These are phyloP conservation scores for Hippophae rhamnoides DNA, from an alignment of 306 rosid genomes.

Conservation along the genomic window DNA sequence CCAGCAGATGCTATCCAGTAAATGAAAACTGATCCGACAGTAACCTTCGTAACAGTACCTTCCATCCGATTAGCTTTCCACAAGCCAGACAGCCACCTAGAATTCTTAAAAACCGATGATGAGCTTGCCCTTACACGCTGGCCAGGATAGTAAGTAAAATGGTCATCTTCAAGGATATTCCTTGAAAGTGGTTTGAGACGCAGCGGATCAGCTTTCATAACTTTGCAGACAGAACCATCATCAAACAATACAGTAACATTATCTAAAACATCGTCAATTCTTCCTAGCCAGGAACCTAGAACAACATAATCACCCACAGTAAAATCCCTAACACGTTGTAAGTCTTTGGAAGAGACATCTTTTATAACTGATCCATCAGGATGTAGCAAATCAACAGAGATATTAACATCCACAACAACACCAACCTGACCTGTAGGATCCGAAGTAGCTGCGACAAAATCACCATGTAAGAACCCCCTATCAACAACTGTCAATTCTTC, in stretches of 20 bases:
- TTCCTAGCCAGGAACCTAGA: constrained; percentile 91
- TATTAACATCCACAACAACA: constrained; percentile 89
- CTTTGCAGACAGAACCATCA: constrained; percentile 91
- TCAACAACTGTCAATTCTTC: constrained; percentile 57
- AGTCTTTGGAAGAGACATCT: constrained; percentile 56
- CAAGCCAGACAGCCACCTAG: constrained; percentile 94
- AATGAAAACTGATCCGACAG: constrained; percentile 86
- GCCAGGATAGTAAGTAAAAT: constrained; percentile 95
- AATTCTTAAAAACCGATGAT: constrained; percentile 82
- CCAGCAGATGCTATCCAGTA: constrained; percentile 99
- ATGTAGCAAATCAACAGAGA: constrained; percentile 58
- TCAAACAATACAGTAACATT: constrained; percentile 90
- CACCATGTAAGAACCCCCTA: constrained; percentile 92
- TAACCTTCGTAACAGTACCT: constrained; percentile 88
- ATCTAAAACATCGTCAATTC: constrained; percentile 90
- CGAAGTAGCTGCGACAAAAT: constrained; percentile 74
- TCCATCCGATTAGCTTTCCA: constrained; percentile 92
- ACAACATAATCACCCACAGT: constrained; percentile 93
- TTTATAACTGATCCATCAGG: constrained; percentile 60
- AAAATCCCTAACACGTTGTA: constrained; percentile 86
- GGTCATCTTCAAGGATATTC: constrained; percentile 80
- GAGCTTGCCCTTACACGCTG: constrained; percentile 93
- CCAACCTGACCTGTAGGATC: constrained; percentile 96
- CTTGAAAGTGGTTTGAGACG: constrained; percentile 85
- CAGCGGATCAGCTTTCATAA: constrained; percentile 77